These are phyloP conservation scores for Desmodesmus armatus DNA, from an alignment of 139 green algal species.

Conservation along the genomic window DNA sequence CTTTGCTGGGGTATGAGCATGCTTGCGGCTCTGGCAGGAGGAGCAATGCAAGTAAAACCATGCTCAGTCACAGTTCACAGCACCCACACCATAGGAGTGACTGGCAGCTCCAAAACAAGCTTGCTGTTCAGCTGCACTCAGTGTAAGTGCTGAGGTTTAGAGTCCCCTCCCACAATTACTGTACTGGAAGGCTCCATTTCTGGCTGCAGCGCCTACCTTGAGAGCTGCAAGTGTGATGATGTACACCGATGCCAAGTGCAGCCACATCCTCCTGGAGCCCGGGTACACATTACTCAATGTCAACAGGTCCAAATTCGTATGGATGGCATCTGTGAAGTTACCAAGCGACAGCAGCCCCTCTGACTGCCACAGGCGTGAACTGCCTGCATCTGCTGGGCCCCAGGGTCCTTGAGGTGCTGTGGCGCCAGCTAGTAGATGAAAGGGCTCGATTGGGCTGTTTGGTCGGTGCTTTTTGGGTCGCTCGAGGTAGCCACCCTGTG, in stretches of 20 bases:
- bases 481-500: not conserved
- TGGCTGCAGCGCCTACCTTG: slow-evolving; percentile 19
- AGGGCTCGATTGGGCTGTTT: not conserved
- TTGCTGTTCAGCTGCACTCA: too few relatives aligned
- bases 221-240: slow-evolving; percentile 58
- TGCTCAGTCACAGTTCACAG: not conserved
- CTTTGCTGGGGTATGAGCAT: too few relatives aligned
- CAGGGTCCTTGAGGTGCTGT: not conserved
- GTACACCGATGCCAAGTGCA: slow-evolving; percentile 64
- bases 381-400: not conserved
- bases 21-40: too few relatives aligned
- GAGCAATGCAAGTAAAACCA: too few relatives aligned
- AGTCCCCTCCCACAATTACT: too few relatives aligned
- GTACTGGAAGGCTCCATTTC: too few relatives aligned
- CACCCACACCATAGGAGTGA: not conserved
- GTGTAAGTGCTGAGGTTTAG: too few relatives aligned
- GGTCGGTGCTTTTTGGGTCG: not conserved
- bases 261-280: slow-evolving; percentile 53
- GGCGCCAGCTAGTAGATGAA: not conserved
- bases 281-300: slow-evolving; percentile 62
- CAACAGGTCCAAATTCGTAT: slow-evolving; percentile 43
- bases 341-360: not conserved
- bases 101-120: too few relatives aligned
- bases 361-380: not conserved
- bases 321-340: slow-evolving; percentile 40